phyloP scores from a whole-genome alignment of 305 asterid species.

The Salvia sclarea region DNA sequence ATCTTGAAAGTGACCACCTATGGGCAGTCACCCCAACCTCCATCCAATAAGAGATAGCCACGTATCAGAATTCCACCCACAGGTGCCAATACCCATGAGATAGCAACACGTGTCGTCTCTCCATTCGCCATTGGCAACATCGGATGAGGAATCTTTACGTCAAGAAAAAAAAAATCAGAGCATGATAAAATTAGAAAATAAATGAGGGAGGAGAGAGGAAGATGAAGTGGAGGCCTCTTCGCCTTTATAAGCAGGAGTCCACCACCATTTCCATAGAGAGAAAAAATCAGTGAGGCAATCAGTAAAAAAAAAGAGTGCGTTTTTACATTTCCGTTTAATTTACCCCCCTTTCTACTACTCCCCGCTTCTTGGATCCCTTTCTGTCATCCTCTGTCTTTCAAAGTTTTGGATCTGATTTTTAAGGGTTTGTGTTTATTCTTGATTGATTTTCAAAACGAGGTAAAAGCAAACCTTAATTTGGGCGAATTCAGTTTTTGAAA shows the following conservation, averaged over 20 bases:
- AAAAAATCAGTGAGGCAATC: slow-evolving; percentile 54
- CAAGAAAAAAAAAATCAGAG: neutral
- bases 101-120: slow-evolving; percentile 16
- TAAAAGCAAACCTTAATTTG: slow-evolving; percentile 34
- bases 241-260: slow-evolving; percentile 47
- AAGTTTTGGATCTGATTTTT: slow-evolving; percentile 29
- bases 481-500: slow-evolving; percentile 52
- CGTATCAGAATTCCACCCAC: slow-evolving; percentile 24
- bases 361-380: slow-evolving; percentile 94
- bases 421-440: slow-evolving; percentile 47
- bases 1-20: slow-evolving; percentile 31
- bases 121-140: slow-evolving; percentile 19
- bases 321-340: slow-evolving; percentile 29
- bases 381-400: slow-evolving; percentile 89
- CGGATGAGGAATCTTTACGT: slow-evolving; percentile 14
- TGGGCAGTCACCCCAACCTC: slow-evolving; percentile 22
- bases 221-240: slow-evolving; percentile 17
- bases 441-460: slow-evolving; percentile 21
- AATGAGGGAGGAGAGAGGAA: slow-evolving; percentile 35
- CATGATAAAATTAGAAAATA: slow-evolving; percentile 26
- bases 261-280: slow-evolving; percentile 33
- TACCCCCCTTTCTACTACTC: slow-evolving; percentile 44
- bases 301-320: slow-evolving; percentile 29
- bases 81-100: slow-evolving; percentile 27
- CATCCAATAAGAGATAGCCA: slow-evolving; percentile 22